Evolutionary conservation across 352 stramenopile genomes (phyloP), one percentile per base, ranked within the genome.

Genomic region (Phytophthora europaea): DNA sequence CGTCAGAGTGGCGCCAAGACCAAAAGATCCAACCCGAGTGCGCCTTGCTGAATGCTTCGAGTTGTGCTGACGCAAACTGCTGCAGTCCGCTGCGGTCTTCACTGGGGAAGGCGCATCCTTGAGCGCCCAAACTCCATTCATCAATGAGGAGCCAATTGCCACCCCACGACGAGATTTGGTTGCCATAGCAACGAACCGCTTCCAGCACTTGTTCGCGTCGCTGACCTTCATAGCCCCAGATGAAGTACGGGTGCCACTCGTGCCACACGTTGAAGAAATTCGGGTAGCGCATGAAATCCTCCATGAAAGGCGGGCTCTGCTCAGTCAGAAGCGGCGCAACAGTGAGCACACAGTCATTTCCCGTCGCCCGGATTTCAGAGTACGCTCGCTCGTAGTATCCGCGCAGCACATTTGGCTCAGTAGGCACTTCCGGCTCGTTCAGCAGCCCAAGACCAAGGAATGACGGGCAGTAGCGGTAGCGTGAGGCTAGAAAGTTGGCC

Each of bases 21-120:
- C 90, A 97, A 78, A 97, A 97, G 28, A 90, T 88, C 88, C 88
- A 97, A n/a, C 89, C 89, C 3, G 84, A 81, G 56, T 94, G 85
- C 18, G 89, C 89, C 6, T 83, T 68, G 31, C 68, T 70, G 47
- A 94, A 92, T 0, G 81, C 81, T 23, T 85, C 61, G 6, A 94
- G 75, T 67, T 94, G 87, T 0, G 84, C 82, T 20, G 79, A 66
- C 1, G 83, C 90, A 26, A 94, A 91, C 22, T 78, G 71, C 58
- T 83, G 68, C 54, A 93, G 62, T 36, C 77, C 61, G 18, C 71
- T 9, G 43, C 75, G 78, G 65, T 94, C 81, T 9, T 87, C 76
- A 38, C 67, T 58, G 2, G 80, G 75, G 58, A 95, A 95, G 4
- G 86, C 87, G 45, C 80, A 92, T 6, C 65, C 72, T 23, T 79